Percentiles rank a stretch among this genome's conserved stretches.
Conservation (phyloP, 352 stramenopile genomes). For the Phytopythium sindhum region DNA sequence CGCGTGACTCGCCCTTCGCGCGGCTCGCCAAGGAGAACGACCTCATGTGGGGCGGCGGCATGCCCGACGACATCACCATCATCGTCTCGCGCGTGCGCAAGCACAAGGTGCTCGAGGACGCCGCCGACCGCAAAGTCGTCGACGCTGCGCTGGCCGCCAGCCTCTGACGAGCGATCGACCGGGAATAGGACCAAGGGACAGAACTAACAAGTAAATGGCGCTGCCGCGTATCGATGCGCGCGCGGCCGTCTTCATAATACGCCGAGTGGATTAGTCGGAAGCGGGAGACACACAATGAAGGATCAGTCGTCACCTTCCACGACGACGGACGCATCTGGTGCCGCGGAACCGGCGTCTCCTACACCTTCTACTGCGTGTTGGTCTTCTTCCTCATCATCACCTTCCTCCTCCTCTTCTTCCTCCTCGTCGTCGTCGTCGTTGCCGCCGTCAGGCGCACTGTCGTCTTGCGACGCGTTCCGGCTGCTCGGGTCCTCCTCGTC, state of each 20-base stretch:
- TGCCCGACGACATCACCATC: conserved; percentile 89
- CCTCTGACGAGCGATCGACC: not conserved
- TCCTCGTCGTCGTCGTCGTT: conserved; percentile 14
- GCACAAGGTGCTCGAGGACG: conserved; percentile 29
- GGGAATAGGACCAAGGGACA: not conserved
- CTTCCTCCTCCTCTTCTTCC: conserved; percentile 25
- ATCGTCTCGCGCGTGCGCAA: conserved; percentile 63
- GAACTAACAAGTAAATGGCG: not conserved
- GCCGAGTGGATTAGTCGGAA: not conserved
- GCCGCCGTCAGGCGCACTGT: conserved; percentile 5
- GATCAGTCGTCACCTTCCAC: not conserved
- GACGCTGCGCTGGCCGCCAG: conserved; percentile 11
- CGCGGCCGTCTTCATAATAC: not conserved
- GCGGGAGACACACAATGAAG: not conserved
- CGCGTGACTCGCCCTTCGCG: conserved; percentile 94
- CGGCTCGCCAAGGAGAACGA: conserved; percentile 98
- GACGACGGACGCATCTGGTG: not conserved
- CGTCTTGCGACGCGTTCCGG: conserved; percentile 8
- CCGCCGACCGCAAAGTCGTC: conserved; percentile 15
- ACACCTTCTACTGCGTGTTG: conserved; percentile 23
- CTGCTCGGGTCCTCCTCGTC: conserved; percentile 6
- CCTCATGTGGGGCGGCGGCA: conserved; percentile 94
- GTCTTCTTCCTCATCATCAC: conserved; percentile 23
- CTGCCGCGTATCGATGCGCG: not conserved
- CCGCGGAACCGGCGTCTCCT: conserved; percentile 15